Percentiles rank a stretch among this genome's conserved stretches.
phyloP scores from a whole-genome alignment of 495 filamentous ascomycete species.

The Friedmanniomyces simplex region DNA sequence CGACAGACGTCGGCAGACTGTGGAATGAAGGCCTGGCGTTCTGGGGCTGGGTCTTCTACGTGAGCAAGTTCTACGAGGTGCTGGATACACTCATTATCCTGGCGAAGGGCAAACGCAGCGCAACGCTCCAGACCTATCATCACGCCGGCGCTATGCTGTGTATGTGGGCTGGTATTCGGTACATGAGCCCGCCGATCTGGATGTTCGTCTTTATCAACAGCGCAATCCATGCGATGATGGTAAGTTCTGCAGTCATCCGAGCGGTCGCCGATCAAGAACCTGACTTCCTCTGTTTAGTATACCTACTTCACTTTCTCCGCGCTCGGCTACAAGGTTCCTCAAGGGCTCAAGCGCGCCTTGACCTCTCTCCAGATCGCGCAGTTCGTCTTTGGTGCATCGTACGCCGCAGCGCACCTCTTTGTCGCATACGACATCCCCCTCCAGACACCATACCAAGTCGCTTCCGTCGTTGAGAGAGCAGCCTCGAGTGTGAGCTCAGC shows the following conservation, averaged over 20 bases:
- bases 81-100: conserved; percentile 89
- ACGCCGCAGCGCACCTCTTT: conserved; percentile 79
- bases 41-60: conserved; percentile 96
- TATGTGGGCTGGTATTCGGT: conserved; percentile 91
- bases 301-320: conserved; percentile 90
- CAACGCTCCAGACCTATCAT: conserved; percentile 90
- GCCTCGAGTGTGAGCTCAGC: conserved; percentile 24
- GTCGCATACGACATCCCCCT: conserved; percentile 68
- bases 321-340: conserved; percentile 67
- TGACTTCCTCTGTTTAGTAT: conserved; percentile 49
- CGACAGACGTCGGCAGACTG: conserved; percentile 61
- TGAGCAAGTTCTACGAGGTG: conserved; percentile 98
- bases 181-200: conserved; percentile 75
- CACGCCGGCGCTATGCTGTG: conserved; percentile 97
- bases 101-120: conserved; percentile 88
- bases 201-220: conserved; percentile 93
- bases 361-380: conserved; percentile 90
- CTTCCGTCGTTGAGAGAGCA: conserved; percentile 21
- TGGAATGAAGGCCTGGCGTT: conserved; percentile 96
- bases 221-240: conserved; percentile 90
- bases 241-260: conserved; percentile 34
- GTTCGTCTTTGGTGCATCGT: conserved; percentile 72
- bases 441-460: conserved; percentile 32
- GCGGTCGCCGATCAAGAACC: neutral
- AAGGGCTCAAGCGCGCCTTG: conserved; percentile 68